Evolutionary conservation across 2,329 filamentous ascomycete species (phyloP).

Genomic region (Pezicula radicicola): DNA sequence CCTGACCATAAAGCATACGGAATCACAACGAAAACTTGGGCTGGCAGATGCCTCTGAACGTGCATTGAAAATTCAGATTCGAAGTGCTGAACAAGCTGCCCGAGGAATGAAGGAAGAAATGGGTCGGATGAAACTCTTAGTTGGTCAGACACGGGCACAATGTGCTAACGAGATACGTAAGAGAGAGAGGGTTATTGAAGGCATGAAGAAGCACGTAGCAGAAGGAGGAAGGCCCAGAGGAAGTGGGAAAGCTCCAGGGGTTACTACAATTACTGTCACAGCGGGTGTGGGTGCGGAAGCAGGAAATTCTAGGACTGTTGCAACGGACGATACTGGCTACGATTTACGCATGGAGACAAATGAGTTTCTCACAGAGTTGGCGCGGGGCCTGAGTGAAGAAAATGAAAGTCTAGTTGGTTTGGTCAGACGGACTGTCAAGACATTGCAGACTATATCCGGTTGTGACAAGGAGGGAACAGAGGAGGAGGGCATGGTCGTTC

Average conservation of each 20-base stretch:
- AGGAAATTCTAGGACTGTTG: constrained; percentile 11
- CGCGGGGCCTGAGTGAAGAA: constrained; percentile 82
- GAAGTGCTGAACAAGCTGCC: constrained; percentile 69
- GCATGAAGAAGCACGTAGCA: constrained; percentile 80
- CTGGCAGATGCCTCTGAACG: constrained; percentile 69
- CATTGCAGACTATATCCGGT: constrained; percentile 67
- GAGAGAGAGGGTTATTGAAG: constrained; percentile 83
- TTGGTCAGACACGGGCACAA: constrained; percentile 79
- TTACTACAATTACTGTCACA: constrained; percentile 55
- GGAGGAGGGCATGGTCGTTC: constrained; percentile 23
- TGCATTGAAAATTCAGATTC: constrained; percentile 65
- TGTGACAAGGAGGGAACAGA: constrained; percentile 39
- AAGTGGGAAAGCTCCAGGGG: constrained; percentile 48
- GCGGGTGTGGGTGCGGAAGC: constrained; percentile 46
- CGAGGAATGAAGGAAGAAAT: constrained; percentile 83
- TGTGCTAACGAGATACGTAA: constrained; percentile 91
- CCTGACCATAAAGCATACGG: constrained; percentile 49
- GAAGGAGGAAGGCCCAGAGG: constrained; percentile 65
- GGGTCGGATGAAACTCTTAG: constrained; percentile 70
- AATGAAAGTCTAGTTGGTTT: constrained; percentile 79
- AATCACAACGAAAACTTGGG: constrained; percentile 53
- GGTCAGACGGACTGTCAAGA: constrained; percentile 67
- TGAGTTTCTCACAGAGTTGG: constrained; percentile 82
- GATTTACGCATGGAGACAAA: constrained; percentile 84
- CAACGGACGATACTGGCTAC: constrained; percentile 51